Base-by-base conservation (phyloP, 306 rosid species). In the Vachellia pachyceras region DNA sequence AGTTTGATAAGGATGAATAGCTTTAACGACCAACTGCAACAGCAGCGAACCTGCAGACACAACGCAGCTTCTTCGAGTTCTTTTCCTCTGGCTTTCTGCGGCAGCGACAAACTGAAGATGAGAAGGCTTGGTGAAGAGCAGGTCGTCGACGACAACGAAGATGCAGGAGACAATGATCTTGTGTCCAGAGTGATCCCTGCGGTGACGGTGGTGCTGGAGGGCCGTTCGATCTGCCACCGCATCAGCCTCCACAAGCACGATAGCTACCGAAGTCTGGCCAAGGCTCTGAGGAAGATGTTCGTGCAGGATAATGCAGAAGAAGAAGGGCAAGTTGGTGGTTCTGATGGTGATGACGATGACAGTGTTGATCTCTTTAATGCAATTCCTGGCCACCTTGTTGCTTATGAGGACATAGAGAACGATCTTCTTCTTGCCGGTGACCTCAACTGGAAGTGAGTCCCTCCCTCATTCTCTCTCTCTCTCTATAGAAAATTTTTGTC, bases 371-470 rank as follows among this genome's bases (percentile, higher is more conserved):
- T 91, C 10, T 87, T 92, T 10, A 94, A 92, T 79, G 97, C 97
- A 25, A 86, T 94, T 81, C 98, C 97, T 8, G 97, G 98, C 41
- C 87, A 94, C 72, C 80, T 92, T 73, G 83, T 92, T 82, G 98
- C 97, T 23, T 94, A 94, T 68, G 98, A 94, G 82, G 97, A 94
- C 58, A 84, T 92, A 73, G 98, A 94, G 81, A 91, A 92, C 39
- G 97, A 94, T 87, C 98, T 94, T 83, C 97, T 94, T 85, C 97
- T 94, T 13, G 98, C 97, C 15, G 97, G 98, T 72, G 98, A 94
- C 72, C 97, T 94, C 66, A 79, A 61, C 65, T 94, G 98, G 98
- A 91, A 91, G 98, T 94, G 83, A 84, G 90, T 18, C 29, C 33
- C 15, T 46, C 6, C 10, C 72, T 25, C 36, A 2, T 29, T 37